A percentile compares a stretch with the other conserved stretches of the same genome.
These are phyloP conservation scores for Sphagnum contortum DNA, from an alignment of 225 moss, liverwort and hornwort species.

Conservation along the genomic window DNA sequence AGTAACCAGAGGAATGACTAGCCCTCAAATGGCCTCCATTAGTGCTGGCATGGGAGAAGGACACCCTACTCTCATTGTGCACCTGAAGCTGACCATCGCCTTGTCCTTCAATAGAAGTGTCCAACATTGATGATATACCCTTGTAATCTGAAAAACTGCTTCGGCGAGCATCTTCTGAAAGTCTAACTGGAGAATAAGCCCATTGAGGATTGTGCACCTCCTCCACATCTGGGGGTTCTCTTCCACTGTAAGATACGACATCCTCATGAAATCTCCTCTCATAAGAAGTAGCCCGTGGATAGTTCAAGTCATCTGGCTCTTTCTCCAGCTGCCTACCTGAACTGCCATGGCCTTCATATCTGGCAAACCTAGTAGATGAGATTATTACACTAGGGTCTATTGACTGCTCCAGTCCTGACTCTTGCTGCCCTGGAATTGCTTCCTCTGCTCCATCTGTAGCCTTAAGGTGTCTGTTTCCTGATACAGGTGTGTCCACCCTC, in stretches of 20 bases:
- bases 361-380: too few relatives aligned
- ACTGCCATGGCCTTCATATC: background rate
- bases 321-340: constrained; percentile 10
- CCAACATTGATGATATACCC: constrained; percentile 23
- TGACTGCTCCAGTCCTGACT: background rate
- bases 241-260: constrained; percentile 11
- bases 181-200: constrained; percentile 12
- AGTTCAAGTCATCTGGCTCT: constrained; percentile 10
- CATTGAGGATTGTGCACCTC: constrained; percentile 8
- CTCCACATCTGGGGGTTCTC: constrained; percentile 3
- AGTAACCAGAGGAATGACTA: too few relatives aligned
- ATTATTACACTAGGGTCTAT: constrained; percentile 3
- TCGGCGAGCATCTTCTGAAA: constrained; percentile 22
- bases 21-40: constrained; percentile 4
- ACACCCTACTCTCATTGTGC: background rate
- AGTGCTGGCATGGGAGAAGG: constrained; percentile 12
- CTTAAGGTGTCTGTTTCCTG: constrained; percentile 19
- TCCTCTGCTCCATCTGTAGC: constrained; percentile 11
- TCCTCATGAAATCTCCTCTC: background rate
- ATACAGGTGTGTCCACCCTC: background rate
- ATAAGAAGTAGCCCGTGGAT: too few relatives aligned
- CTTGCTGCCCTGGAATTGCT: constrained; percentile 10
- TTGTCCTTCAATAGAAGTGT: constrained; percentile 14
- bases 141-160: constrained; percentile 22
- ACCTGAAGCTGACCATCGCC: constrained; percentile 18